Base-by-base conservation (phyloP, 163 green algal genomes). In the Chlorella variabilis region DNA sequence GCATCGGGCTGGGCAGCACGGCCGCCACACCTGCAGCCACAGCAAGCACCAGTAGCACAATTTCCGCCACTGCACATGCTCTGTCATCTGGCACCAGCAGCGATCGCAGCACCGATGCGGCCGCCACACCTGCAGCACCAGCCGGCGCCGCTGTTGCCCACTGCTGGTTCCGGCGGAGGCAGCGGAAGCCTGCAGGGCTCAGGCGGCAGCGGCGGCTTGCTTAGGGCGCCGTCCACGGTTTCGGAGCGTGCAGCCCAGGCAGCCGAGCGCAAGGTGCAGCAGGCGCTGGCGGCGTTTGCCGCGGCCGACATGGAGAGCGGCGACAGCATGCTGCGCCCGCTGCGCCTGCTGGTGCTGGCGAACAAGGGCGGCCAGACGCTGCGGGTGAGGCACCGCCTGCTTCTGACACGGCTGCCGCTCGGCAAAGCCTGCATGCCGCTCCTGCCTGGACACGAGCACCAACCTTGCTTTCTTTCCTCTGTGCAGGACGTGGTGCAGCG, bases 241-340 rank as follows among this genome's bases (percentile, higher is more conserved):
- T 5, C 59, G 18, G 59, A 38, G n/a, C 59, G 27, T 20, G 59
- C 59, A 17, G n/a, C 59, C 7, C n/a, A 36, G 29, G 59, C n/a
- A 5, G 29, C n/a, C 7, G 20, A 67, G 59, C 59, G 59, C 59
- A 67, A 67, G 59, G 59, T 67, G 59, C 59, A 67, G 59, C 59
- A 67, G 59, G 59, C 59, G 9, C 17, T 67, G 17, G 59, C 38
- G 59, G 59, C 59, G 17, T 38, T 67, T 67, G 59, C 27, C 4
- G 59, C 59, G 9, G 59, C 59, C 27, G 29, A 17, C 59, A 67
- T 5, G n/a, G 59, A 67, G 7, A 67, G 29, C n/a, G 8, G 8
- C 6, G 59, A 67, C 27, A 67, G 59, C 59, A 67, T 67, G 59
- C 59, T 67, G 59, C 59, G 59, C 59, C 59, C 59, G 59, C 59